phyloP scores from a whole-genome alignment of 768 basidiomycete genomes.

The Porpolomopsis calyptriformis region DNA sequence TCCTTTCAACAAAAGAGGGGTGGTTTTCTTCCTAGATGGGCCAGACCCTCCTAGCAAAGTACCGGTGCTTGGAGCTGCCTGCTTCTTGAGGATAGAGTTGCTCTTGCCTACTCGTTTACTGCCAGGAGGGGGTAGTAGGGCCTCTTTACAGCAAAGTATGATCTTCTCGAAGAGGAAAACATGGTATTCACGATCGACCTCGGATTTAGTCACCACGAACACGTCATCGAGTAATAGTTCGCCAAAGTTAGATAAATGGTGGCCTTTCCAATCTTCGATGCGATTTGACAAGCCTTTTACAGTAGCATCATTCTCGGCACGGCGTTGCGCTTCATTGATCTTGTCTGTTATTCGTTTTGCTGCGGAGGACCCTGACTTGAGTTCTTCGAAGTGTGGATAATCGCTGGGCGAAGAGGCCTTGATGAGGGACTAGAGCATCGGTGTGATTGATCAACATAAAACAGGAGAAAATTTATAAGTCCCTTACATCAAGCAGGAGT shows the following conservation, averaged over 20 bases:
- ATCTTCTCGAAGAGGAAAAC: slow-evolving; percentile 99
- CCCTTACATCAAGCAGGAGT: slow-evolving; percentile 75
- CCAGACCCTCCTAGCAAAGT: slow-evolving; percentile 40
- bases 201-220: slow-evolving; percentile 92
- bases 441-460: slow-evolving; percentile 8
- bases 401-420: slow-evolving; percentile 55
- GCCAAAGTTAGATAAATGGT: slow-evolving; percentile 90
- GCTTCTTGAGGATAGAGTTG: slow-evolving; percentile 85
- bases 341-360: slow-evolving; percentile 90
- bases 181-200: slow-evolving; percentile 94
- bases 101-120: slow-evolving; percentile 71
- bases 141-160: slow-evolving; percentile 97
- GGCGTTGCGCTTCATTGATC: slow-evolving; percentile 91
- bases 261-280: slow-evolving; percentile 99
- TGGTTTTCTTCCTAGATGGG: slow-evolving; percentile 61
- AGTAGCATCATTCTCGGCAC: slow-evolving; percentile 83
- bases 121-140: slow-evolving; percentile 44
- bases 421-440: slow-evolving; percentile 48
- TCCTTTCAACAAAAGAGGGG: slow-evolving; percentile 83
- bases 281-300: slow-evolving; percentile 76
- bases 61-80: slow-evolving; percentile 38
- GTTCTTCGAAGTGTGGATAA: slow-evolving; percentile 68
- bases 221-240: slow-evolving; percentile 89
- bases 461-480: slow-evolving; percentile 10
- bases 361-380: slow-evolving; percentile 73